Base-by-base conservation (phyloP, 1,284 basidiomycete genomes). In the Takashimella koratensis region DNA sequence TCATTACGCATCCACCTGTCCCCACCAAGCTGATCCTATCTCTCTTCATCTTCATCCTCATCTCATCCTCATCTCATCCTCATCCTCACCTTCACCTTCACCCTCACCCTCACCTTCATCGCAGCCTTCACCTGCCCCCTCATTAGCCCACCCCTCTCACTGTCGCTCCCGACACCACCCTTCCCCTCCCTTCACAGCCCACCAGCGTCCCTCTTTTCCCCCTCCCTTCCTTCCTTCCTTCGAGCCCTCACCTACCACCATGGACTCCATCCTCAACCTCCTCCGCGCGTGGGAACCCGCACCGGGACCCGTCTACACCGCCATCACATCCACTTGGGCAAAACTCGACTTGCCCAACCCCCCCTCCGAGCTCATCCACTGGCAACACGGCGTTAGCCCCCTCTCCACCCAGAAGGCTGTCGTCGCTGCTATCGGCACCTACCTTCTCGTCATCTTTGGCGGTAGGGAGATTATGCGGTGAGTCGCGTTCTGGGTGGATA, bases 391-490 rank as follows among this genome's bases (percentile, higher is more conserved):
- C 40, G 27, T 52, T 19, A 88, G 88, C 0, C 91, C 91, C 5
- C 73, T 96, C 53, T 92, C 89, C 50, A 95, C 90, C 10, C 78
- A 83, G 53, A 81, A 84, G 59, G 80, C 82, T 60, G 93, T 96
- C 56, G 75, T 83, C 45, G 77, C 82, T 19, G 79, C 86, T 20
- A 82, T 98, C 59, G 81, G 77, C 27, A 82, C 83, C 53, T 98
- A 98, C 81, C 84, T 98, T 63, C 84, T 83, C 72, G 79, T 88
- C 79, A 87, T 98, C 75, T 98, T 98, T 70, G 84, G 88, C 59
- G 83, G 89, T 43, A 86, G 86, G 67, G 84, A 84, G 65, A 76
- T 90, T 67, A 97, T 97, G 93, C 88, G 84, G 76, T 77, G 51
- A 61, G 76, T 76, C 16, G 6, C 68, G 22, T 50, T 47, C 60